Base-by-base conservation (phyloP, 768 basidiomycete genomes). In the Phlegmacium glaucopus region DNA sequence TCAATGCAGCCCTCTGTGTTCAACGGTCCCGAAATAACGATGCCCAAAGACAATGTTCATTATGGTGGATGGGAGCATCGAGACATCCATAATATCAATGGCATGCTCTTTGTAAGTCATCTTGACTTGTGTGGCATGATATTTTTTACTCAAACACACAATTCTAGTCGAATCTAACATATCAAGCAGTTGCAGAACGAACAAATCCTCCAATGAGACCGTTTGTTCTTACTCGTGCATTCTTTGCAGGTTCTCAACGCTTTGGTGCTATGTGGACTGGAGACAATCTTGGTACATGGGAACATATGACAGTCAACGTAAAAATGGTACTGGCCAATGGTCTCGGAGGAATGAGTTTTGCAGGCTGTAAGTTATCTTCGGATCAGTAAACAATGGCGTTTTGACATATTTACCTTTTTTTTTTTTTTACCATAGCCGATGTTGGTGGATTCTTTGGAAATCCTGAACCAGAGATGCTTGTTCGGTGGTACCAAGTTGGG, bases 391-490 rank as follows among this genome's bases (percentile, higher is more conserved):
- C 32, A n/a, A 34, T 6, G 10, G n/a, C 34, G 4, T 11, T 27
- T 39, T 35, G 11, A 15, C 11, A 18, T n/a, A 38, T 32, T 26
- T 25, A 10, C 25, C 30, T 32, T 39, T 51, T 17, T 40, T 50
- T 13, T 50, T 42, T 42, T 42, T 18, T 46, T 39, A 29, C 34
- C 43, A 22, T 54, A 98, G 95, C 96, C 51, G 96, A 99, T 59
- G 94, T 98, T 44, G 95, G 96, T 15, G 96, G 96, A 12, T 99
- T 98, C 84, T 98, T 98, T 61, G 94, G 95, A 13, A 94, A 98
- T 65, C 94, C 96, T 0, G 83, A 87, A 38, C 78, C 87, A 0
- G 96, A 98, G 60, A 92, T 98, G 83, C 82, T 99, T 28, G 85
- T 94, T 8, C 78, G 96, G 40, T 99, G 95, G 94, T 98, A 99